phyloP scores from a whole-genome alignment of 345 rosid genomes.

The Tarenaya hassleriana region DNA sequence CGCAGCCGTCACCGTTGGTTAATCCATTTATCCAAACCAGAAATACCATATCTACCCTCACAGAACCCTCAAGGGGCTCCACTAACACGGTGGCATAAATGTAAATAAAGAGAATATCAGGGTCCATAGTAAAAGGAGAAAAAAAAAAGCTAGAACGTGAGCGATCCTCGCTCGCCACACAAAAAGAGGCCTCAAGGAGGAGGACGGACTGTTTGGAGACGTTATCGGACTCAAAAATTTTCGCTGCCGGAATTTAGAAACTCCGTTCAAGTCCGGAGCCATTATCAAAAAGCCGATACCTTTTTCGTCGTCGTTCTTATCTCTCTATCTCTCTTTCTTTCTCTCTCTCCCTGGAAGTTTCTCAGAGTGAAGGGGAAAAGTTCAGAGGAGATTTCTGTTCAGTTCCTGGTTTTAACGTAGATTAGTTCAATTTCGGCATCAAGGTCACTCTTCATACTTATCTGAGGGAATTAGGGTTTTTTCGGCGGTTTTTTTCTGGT shows the following conservation, averaged over 20 bases:
- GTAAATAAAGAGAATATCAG: slow-evolving; percentile 22
- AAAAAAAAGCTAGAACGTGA: slow-evolving; percentile 35
- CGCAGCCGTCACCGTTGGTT: slow-evolving; percentile 28
- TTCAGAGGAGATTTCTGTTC: background rate
- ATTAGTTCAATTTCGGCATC: slow-evolving; percentile 16
- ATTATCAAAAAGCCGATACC: background rate
- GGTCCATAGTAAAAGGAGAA: slow-evolving; percentile 25
- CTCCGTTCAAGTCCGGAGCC: slow-evolving; percentile 58
- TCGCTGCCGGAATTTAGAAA: slow-evolving; percentile 61
- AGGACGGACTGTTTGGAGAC: slow-evolving; percentile 47
- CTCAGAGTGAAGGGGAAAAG: slow-evolving; percentile 18
- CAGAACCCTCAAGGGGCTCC: slow-evolving; percentile 11
- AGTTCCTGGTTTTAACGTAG: background rate
- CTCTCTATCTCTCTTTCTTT: background rate
- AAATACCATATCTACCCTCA: slow-evolving; percentile 28
- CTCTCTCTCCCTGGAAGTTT: slow-evolving; percentile 24
- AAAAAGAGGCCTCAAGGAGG: slow-evolving; percentile 31
- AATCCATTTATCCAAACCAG: background rate
- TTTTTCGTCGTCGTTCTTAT: background rate
- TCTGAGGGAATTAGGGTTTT: slow-evolving; percentile 24
- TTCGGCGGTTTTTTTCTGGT: background rate
- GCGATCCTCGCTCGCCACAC: slow-evolving; percentile 45
- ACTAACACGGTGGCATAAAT: slow-evolving; percentile 27
- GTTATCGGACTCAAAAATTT: slow-evolving; percentile 78
- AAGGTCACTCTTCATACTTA: background rate